Conservation (phyloP, 495 filamentous ascomycete genomes). For the Choiromyces venosus region DNA sequence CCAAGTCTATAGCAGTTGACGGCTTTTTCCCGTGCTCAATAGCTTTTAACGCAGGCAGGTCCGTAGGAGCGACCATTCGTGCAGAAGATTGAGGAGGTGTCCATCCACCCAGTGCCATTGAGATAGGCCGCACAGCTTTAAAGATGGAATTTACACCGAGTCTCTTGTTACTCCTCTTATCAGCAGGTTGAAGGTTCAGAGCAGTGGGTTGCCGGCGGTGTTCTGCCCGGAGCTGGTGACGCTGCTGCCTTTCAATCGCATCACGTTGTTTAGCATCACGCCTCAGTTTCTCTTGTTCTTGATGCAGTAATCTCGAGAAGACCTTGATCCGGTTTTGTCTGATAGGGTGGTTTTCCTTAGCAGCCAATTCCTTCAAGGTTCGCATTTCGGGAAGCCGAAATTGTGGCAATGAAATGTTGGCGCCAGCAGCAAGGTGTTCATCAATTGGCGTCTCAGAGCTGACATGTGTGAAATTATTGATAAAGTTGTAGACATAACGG, state of each 20-base stretch:
- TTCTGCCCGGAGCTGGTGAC: conserved; percentile 35
- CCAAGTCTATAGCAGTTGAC: conserved; percentile 34
- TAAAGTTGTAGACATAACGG: conserved; percentile 43
- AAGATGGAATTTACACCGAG: conserved; percentile 43
- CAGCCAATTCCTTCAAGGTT: conserved; percentile 37
- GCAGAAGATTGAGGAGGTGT: conserved; percentile 37
- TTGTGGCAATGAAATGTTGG: conserved; percentile 21
- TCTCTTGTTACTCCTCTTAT: conserved; percentile 40
- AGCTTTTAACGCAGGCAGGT: conserved; percentile 34
- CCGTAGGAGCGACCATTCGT: conserved; percentile 33
- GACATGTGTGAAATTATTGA: conserved; percentile 43
- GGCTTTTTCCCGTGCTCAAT: conserved; percentile 40
- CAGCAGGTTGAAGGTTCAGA: conserved; percentile 32
- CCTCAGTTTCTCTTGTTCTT: conserved; percentile 43
- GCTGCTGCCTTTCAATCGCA: conserved; percentile 39
- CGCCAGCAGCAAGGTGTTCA: conserved; percentile 22
- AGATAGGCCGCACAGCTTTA: conserved; percentile 41
- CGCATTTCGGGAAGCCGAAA: conserved; percentile 31
- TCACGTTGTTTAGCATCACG: conserved; percentile 42
- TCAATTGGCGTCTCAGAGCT: conserved; percentile 20
- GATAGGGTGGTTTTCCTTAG: conserved; percentile 36
- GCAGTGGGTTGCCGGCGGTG: conserved; percentile 41
- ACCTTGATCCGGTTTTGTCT: conserved; percentile 36
- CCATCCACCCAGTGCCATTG: conserved; percentile 41
- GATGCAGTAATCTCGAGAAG: conserved; percentile 39